These are phyloP conservation scores for Pinus tabuliformis DNA, from an alignment of 75 land plant genomes.

Conservation along the genomic window DNA sequence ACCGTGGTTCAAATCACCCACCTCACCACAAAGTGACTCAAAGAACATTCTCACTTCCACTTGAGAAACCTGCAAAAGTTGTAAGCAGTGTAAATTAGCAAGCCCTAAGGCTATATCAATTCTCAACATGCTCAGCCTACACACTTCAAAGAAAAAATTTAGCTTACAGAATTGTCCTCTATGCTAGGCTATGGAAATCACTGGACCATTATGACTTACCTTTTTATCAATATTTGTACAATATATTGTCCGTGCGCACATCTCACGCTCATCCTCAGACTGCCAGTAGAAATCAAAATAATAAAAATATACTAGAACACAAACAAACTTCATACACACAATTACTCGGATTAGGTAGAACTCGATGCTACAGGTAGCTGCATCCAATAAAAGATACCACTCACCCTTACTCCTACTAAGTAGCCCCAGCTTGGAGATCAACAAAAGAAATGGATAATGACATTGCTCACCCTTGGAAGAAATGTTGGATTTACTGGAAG, in stretches of 20 bases:
- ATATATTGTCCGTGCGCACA: conserved; percentile 89
- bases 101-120: no score
- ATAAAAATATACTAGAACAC: neutral
- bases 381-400: neutral
- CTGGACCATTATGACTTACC: conserved; percentile 22
- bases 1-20: conserved; percentile 9
- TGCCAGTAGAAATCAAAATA: conserved; percentile 15
- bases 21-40: conserved; percentile 78
- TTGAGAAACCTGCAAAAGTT: conserved; percentile 62
- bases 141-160: no score
- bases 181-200: no score
- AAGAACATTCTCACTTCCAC: conserved; percentile 74
- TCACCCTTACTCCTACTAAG: no score
- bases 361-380: neutral
- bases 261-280: conserved; percentile 86
- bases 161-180: no score
- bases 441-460: neutral
- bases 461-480: conserved; percentile 71
- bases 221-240: conserved; percentile 93
- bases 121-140: no score
- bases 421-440: neutral
- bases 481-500: conserved; percentile 94
- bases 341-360: conserved; percentile 23
- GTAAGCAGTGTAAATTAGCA: neutral
- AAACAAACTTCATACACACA: neutral